Percentiles rank a stretch among this genome's conserved stretches.
phyloP scores from a whole-genome alignment of 148 eudicot genomes.

The Camellia lanceoleosa region DNA sequence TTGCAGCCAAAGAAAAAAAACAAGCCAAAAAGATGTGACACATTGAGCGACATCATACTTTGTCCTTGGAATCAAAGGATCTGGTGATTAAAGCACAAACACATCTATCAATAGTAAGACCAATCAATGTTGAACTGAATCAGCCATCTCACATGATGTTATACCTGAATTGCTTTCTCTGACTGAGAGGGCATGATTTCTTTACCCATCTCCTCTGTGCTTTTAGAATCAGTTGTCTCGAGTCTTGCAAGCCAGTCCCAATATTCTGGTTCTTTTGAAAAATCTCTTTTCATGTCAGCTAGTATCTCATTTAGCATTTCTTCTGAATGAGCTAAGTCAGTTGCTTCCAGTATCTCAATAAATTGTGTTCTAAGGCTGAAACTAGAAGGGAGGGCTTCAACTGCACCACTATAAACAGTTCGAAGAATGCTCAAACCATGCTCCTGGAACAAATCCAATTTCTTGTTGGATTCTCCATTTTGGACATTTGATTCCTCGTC shows the following conservation, averaged over 20 bases:
- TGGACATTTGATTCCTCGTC: slow-evolving; percentile 32
- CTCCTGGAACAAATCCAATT: slow-evolving; percentile 47
- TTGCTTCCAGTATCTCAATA: slow-evolving; percentile 72
- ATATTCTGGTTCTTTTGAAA: slow-evolving; percentile 56
- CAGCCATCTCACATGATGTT: neutral
- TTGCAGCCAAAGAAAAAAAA: neutral
- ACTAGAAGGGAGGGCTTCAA: slow-evolving; percentile 66
- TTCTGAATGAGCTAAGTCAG: slow-evolving; percentile 62
- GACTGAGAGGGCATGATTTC: slow-evolving; percentile 38
- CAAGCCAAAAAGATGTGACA: neutral
- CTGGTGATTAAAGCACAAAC: neutral
- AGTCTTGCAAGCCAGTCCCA: slow-evolving; percentile 88
- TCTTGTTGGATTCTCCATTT: slow-evolving; percentile 43
- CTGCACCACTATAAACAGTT: slow-evolving; percentile 58
- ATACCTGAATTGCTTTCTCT: slow-evolving; percentile 60
- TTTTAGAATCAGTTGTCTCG: slow-evolving; percentile 27
- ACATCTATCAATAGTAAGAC: neutral
- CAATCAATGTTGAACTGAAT: neutral
- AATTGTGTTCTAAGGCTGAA: slow-evolving; percentile 62
- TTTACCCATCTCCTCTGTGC: slow-evolving; percentile 23
- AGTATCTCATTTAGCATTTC: slow-evolving; percentile 65
- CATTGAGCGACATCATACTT: neutral
- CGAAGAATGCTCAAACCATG: slow-evolving; percentile 58
- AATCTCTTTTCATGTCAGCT: slow-evolving; percentile 70
- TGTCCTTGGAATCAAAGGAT: neutral